Conservation (phyloP, 768 basidiomycete genomes). For the Trametes cubensis region DNA sequence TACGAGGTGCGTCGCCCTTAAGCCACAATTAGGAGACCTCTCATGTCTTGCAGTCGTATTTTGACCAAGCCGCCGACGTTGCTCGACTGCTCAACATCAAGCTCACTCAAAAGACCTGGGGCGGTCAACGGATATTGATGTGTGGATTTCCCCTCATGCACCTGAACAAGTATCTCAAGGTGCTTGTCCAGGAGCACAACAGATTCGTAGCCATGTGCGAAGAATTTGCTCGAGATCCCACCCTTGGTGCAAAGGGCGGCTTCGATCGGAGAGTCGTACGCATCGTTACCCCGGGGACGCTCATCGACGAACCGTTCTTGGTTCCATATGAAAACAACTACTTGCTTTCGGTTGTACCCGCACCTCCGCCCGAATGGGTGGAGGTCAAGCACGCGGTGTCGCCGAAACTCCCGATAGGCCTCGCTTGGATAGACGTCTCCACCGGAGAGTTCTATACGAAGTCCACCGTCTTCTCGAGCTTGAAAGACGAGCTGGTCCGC, state of each 20-base stretch:
- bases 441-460: constrained; percentile 93
- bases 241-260: constrained; percentile 52
- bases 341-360: constrained; percentile 64
- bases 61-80: constrained; percentile 84
- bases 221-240: constrained; percentile 66
- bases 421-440: constrained; percentile 95
- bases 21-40: too few relatives aligned
- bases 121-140: constrained; percentile 71
- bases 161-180: constrained; percentile 84
- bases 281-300: constrained; percentile 90
- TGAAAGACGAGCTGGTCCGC: constrained; percentile 83
- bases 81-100: constrained; percentile 81
- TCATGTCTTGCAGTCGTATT: constrained; percentile 71
- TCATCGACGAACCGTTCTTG: constrained; percentile 89
- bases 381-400: neutral
- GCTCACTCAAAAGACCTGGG: constrained; percentile 76
- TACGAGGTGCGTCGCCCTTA: constrained; percentile 69
- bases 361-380: neutral
- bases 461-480: constrained; percentile 47
- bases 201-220: constrained; percentile 93
- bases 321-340: constrained; percentile 89
- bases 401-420: constrained; percentile 44
- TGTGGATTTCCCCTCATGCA: constrained; percentile 89
- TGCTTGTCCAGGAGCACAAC: constrained; percentile 79
- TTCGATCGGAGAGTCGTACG: constrained; percentile 85